Percentiles rank a stretch among this genome's conserved stretches.
Conservation (phyloP, 768 basidiomycete genomes). For the Rickenella mellea region DNA sequence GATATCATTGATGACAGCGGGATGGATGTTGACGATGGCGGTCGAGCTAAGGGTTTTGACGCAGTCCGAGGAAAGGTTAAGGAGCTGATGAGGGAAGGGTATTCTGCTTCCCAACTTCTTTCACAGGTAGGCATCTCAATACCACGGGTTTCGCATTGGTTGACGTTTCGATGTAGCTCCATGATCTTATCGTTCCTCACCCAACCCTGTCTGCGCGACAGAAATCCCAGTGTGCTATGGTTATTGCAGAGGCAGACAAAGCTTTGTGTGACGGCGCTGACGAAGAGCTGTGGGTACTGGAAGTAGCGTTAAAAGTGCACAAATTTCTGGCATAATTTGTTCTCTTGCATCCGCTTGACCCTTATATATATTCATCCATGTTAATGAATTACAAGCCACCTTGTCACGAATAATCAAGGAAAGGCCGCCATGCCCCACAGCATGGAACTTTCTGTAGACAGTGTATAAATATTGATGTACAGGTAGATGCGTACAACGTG, state of each 20-base stretch:
- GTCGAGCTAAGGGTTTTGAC: constrained; percentile 37
- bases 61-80: constrained; percentile 64
- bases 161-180: constrained; percentile 46
- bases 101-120: constrained; percentile 83
- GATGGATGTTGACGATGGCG: constrained; percentile 33
- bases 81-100: constrained; percentile 76
- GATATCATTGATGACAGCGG: constrained; percentile 44
- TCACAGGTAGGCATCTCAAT: constrained; percentile 53
- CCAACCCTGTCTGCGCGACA: constrained; percentile 70
- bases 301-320: constrained; percentile 73
- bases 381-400: too few species aligned
- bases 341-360: too few species aligned
- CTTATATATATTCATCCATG: too few species aligned
- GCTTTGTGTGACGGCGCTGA: constrained; percentile 93
- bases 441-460: too few species aligned
- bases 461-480: too few species aligned
- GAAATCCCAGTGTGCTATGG: constrained; percentile 72
- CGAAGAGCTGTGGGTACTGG: constrained; percentile 91
- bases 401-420: too few species aligned
- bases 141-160: constrained; percentile 1
- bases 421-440: too few species aligned
- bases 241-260: constrained; percentile 93
- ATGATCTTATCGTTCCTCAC: constrained; percentile 82
- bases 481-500: too few species aligned
- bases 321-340: constrained; percentile 42